A percentile compares a stretch with the other conserved stretches of the same genome.
phyloP scores from a whole-genome alignment of 2,329 filamentous ascomycete species.

The Helminthosporium solani region DNA sequence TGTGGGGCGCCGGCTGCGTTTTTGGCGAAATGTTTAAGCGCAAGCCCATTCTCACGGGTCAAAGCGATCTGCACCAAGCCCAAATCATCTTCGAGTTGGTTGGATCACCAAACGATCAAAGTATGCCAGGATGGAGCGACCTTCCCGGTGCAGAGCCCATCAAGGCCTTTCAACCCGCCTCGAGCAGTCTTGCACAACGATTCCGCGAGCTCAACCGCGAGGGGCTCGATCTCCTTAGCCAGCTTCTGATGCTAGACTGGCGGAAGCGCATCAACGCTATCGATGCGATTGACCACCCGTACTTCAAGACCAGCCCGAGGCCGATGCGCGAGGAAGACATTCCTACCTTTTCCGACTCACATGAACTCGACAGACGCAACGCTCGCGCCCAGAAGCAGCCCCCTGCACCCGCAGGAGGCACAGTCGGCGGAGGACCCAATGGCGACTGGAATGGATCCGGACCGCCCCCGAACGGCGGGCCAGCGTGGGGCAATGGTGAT shows the following conservation, averaged over 20 bases:
- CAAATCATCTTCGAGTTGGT: constrained; percentile 93
- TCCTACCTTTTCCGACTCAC: constrained; percentile 90
- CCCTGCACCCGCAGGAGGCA: constrained; percentile 87
- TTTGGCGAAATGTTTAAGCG: constrained; percentile 97
- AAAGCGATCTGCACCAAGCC: constrained; percentile 84
- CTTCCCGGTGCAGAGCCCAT: constrained; percentile 80
- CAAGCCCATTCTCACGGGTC: constrained; percentile 88
- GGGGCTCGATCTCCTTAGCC: constrained; percentile 76
- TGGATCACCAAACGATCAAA: constrained; percentile 83
- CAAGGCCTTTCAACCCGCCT: constrained; percentile 60
- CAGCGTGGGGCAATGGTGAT: constrained; percentile 38
- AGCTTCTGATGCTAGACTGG: constrained; percentile 88
- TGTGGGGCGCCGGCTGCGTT: constrained; percentile 99
- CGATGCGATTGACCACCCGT: constrained; percentile 88
- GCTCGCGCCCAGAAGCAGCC: constrained; percentile 85
- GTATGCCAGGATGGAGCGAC: constrained; percentile 85
- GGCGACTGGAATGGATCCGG: constrained; percentile 58
- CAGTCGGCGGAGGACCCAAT: constrained; percentile 72
- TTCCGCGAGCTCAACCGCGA: constrained; percentile 74
- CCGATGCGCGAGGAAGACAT: constrained; percentile 83
- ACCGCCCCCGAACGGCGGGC: constrained; percentile 29
- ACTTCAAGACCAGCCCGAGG: constrained; percentile 77
- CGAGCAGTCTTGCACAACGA: constrained; percentile 66
- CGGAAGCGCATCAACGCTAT: constrained; percentile 85
- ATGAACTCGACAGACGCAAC: constrained; percentile 92